Base-by-base conservation (phyloP, 169 alveolate genomes). In the Eimeria necatrix region DNA sequence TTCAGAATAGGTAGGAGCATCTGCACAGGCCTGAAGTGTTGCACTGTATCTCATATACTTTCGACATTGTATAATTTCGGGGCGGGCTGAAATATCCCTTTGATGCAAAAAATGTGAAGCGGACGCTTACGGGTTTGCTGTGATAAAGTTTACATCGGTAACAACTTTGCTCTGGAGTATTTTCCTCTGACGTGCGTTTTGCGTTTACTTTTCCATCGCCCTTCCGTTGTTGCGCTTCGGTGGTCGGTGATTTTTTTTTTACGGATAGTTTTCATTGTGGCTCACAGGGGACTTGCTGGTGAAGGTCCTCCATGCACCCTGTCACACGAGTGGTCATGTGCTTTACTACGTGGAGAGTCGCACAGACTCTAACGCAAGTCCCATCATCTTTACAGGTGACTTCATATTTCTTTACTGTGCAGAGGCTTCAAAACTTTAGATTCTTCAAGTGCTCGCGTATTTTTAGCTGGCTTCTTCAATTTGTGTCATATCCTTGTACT, bases 281-380 rank as follows among this genome's bases (percentile, higher is more conserved):
- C 41, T 9, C 26, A 32, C 88, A 89, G 98, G 97, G 10, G 97
- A 94, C 24, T 74, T 98, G 61, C 94, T 74, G 61, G 96, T 99
- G 9, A 96, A 90, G 78, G 97, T 98, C 81, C 86, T 97, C 60
- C 98, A 97, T 52, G 98, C 99, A 22, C 99, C 99, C 6, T 99
- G 99, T 95, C 99, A 99, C 95, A 99, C 99, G n/a, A 96, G 91
- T 74, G 99, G 99, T 2, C 99, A 99, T 68, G 97, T 98, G 76
- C 95, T 98, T 83, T 99, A 98, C 97, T 98, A 97, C 91, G 97
- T 98, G 91, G 91, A 81, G 24, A 81, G 91, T 73, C 91, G 91
- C 73, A n/a, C 91, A 0, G 91, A 81, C 70, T 93, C 94, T 41
- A 94, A 76, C 48, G 68, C 93, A 0, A 93, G 91, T n/a, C 96